Evolutionary conservation across 345 rosid species (phyloP), one percentile per base, ranked within the genome.

Genomic region (Pseudoturritis turrita): DNA sequence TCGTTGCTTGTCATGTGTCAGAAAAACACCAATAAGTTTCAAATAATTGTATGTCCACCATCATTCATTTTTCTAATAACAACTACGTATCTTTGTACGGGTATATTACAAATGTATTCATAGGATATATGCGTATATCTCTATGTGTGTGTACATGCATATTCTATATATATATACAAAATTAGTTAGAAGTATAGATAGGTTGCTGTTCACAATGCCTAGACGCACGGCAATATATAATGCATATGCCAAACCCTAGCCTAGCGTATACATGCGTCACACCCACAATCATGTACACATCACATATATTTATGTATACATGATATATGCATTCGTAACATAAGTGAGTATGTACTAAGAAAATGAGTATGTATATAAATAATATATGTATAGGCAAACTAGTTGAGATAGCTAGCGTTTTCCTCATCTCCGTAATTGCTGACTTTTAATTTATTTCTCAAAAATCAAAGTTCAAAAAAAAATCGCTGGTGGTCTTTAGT

Each of bases 241-340:
- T 75, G 74, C 63, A 68, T n/a, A n/a, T 75, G 74, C 69, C 78
- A 75, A 75, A 75, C 74, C 78, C 78, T 74, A 68, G 69, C 69
- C 33, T 75, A 46, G 40, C 31, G 49, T 52, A 41, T 51, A 28
- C 43, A 44, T 73, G 40, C 40, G 40, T 62, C 71, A 73, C 65
- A 26, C 65, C 64, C 19, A 45, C 43, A 43, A 56, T 18, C 40
- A 46, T 45, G 21, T 43, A 46, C 2, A 53, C 28, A 22, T 28
- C 10, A 12, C 39, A 22, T 59, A 23, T 51, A 17, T 23, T 0
- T 33, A 33, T 6, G 9, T 8, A 1, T 33, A 33, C 7, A 33
- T 9, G 7, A 2, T 8, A 33, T n/a, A 33, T 33, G 37, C 37
- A 9, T 33, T 7, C 37, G 9, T 33, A 2, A 51, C 17, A 68